Evolutionary conservation across 2,329 filamentous ascomycete genomes (phyloP), one percentile per base, ranked within the genome.

Genomic region (Drechslera avenae): DNA sequence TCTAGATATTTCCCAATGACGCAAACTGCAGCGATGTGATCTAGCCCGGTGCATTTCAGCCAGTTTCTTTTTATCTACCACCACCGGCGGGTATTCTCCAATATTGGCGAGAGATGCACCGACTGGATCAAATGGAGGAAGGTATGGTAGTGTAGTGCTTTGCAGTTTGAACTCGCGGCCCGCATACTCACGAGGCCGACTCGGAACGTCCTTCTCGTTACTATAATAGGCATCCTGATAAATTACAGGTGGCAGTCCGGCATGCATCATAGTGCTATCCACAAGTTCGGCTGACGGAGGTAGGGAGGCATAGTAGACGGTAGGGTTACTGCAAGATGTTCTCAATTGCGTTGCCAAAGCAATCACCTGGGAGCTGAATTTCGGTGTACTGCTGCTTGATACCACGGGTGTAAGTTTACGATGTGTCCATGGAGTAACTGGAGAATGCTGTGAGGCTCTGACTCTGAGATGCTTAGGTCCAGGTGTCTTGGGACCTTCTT

Each of bases 191-290:
- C 90, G 82, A 26, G 81, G 74, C 45, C 87, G 83, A 32, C 87
- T 81, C 10, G 92, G 91, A 0, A 97, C 88, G 73, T 97, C 94
- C 42, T 80, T 81, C 54, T 95, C 90, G 21, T 89, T 81, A 61
- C 91, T 89, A 68, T 96, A 97, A 65, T 87, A 92, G 0, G 92
- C 87, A 67, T 91, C 86, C 71, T 91, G 89, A 57, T 96, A 95
- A 40, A 97, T 82, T 12, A 89, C 81, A 50, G 86, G 79, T 0
- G 89, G 88, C 7, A 86, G 74, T 10, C 80, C 80, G 50, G 79
- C 73, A n/a, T 78, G 69, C 59, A 79, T 73, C 69, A 91, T 80
- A 0, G 85, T 87, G 1, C 76, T 75, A 2, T 76, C 66, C 1
- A 91, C 60, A 78, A 81, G 36, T 28, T 76, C 56, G 37, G 50